Conservation (phyloP, 805 yeast genomes). For the Wickerhamiella shivajii region DNA sequence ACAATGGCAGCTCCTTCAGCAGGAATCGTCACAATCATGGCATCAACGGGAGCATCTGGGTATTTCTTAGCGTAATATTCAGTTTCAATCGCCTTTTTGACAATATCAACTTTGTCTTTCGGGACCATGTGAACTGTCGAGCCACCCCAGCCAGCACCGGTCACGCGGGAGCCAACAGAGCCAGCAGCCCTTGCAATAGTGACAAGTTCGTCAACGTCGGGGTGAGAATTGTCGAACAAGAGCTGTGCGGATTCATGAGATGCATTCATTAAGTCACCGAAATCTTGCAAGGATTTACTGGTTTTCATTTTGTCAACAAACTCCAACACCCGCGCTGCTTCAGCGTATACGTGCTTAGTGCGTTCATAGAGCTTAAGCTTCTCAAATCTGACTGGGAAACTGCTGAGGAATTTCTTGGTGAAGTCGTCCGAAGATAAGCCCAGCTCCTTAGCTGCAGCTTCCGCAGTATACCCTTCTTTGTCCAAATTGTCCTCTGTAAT, state of each 20-base stretch:
- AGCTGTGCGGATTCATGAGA: constrained; percentile 41
- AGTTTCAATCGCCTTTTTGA: constrained; percentile 32
- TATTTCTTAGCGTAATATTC: constrained; percentile 36
- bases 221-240: constrained; percentile 40
- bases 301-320: constrained; percentile 31
- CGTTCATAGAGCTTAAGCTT: constrained; percentile 42
- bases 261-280: constrained; percentile 41
- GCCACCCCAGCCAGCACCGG: constrained; percentile 76
- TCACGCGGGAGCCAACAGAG: constrained; percentile 51
- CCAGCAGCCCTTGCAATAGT: constrained; percentile 40
- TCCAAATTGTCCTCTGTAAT: constrained; percentile 32
- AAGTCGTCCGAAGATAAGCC: constrained; percentile 32
- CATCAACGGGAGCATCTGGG: constrained; percentile 33
- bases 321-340: constrained; percentile 42
- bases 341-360: constrained; percentile 48
- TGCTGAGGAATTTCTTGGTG: constrained; percentile 31
- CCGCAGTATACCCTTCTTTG: constrained; percentile 36
- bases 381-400: constrained; percentile 45
- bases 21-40: constrained; percentile 15
- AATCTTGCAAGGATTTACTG: constrained; percentile 26
- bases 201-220: constrained; percentile 40
- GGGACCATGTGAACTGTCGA: constrained; percentile 51
- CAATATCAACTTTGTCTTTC: constrained; percentile 26
- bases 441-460: constrained; percentile 33
- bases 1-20: constrained; percentile 15